Evolutionary conservation across 371 early-diverging fungal species (phyloP), one percentile per base, ranked within the genome.

Genomic region (Batrachochytrium dendrobatidis): DNA sequence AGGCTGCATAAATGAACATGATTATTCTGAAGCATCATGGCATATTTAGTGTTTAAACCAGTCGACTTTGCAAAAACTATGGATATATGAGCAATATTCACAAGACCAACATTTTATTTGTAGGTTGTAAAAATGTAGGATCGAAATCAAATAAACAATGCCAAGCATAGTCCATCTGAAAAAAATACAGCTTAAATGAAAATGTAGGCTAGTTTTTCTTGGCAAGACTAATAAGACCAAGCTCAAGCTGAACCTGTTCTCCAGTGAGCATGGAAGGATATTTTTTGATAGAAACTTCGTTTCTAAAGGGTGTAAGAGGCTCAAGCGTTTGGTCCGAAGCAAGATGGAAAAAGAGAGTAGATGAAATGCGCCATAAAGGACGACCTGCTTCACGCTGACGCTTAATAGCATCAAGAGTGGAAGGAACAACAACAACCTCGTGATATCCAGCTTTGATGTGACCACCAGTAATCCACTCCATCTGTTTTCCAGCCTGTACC

Each of bases 401-500:
- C 61, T 73, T 71, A 43, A 75, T 77, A 32, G 76, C 70, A 44
- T 68, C 62, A 25, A 74, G 52, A 0, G 87, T 84, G 0, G 59
- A 66, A 49, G 76, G 71, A 45, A 73, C 82, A 24, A 85, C 82
- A 34, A 77, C 71, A n/a, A 86, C 87, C 57, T 86, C 85, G 52
- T 86, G 87, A 71, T 78, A 86, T 34, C 87, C 87, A 1, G 87
- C 87, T 57, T 63, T 58, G 8, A 85, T 72, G 25, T 66, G 67
- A 24, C 87, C 87, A 8, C 85, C 84, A 3, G 87, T 86, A 56
- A 85, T 60, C 70, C 72, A 76, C 63, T 86, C 86, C 46, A 85
- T 56, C 65, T 85, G 81, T 70, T 84, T 83, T 26, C 86, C 87
- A 15, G 87, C 86, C 58, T 86, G 87, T 7, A 86, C 85, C 34